These are phyloP conservation scores for Imleria badia DNA, from an alignment of 768 basidiomycete genomes.

Conservation along the genomic window DNA sequence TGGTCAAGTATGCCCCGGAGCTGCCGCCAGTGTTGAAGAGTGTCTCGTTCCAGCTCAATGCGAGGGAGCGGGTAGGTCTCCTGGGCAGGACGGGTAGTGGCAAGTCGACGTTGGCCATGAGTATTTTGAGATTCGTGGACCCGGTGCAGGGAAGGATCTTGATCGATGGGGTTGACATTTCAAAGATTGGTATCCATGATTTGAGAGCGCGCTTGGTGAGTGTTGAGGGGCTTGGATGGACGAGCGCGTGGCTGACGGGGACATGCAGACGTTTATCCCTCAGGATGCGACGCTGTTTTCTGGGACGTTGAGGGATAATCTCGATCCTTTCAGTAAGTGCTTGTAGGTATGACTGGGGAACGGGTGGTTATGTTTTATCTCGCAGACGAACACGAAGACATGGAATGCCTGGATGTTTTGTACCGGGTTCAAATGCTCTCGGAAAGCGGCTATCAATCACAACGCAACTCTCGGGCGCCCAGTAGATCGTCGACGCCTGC, in stretches of 20 bases:
- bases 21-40: slow-evolving; percentile 77
- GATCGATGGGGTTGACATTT: slow-evolving; percentile 88
- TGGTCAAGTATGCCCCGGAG: slow-evolving; percentile 81
- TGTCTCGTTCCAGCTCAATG: slow-evolving; percentile 69
- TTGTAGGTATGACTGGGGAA: not conserved
- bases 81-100: slow-evolving; percentile 83
- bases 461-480: slow-evolving; percentile 48
- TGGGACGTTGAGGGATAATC: slow-evolving; percentile 71
- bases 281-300: slow-evolving; percentile 79
- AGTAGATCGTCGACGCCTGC: slow-evolving; percentile 45
- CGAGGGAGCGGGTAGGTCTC: slow-evolving; percentile 74
- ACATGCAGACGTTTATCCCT: slow-evolving; percentile 69
- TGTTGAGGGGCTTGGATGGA: slow-evolving; percentile 1
- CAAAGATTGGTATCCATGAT: slow-evolving; percentile 81
- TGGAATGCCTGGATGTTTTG: slow-evolving; percentile 78
- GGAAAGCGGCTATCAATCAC: slow-evolving; percentile 47
- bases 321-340: slow-evolving; percentile 64
- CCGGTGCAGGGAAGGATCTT: slow-evolving; percentile 72
- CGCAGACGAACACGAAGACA: slow-evolving; percentile 72
- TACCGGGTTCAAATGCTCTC: slow-evolving; percentile 77
- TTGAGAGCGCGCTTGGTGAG: slow-evolving; percentile 71
- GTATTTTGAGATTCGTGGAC: slow-evolving; percentile 81
- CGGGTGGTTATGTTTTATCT: not conserved
- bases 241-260: not conserved
- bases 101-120: slow-evolving; percentile 85